Conservation (phyloP, 371 early-diverging fungal species). For the Mortierella sp. region DNA sequence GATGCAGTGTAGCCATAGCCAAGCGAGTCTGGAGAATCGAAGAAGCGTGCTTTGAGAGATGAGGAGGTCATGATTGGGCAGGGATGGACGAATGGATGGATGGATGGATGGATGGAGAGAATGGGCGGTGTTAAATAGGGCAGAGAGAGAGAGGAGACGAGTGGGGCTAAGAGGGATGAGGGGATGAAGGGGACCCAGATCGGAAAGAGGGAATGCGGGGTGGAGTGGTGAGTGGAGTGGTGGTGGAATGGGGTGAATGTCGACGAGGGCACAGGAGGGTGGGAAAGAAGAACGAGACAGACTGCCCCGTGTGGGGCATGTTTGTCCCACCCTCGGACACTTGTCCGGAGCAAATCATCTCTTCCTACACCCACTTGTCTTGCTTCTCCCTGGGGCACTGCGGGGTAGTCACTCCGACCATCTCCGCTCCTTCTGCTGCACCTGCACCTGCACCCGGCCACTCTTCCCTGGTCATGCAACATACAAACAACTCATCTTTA, state of each 20-base stretch:
- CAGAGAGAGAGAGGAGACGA: not conserved
- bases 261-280: not conserved
- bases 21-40: constrained; percentile 20
- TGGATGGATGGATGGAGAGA: not conserved
- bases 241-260: not conserved
- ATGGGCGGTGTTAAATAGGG: not conserved
- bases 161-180: not conserved
- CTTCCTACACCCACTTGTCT: not conserved
- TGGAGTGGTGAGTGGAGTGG: no score
- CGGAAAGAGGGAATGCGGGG: not conserved
- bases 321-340: constrained; percentile 3
- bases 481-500: no score
- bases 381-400: constrained; percentile 6
- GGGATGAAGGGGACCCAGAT: not conserved
- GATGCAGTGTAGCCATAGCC: constrained; percentile 56
- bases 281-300: no score
- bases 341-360: constrained; percentile 8
- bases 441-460: not conserved
- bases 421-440: not conserved
- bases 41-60: constrained; percentile 25
- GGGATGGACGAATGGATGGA: not conserved
- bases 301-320: no score
- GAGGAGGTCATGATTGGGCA: not conserved
- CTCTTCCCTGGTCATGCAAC: not conserved
- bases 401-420: constrained; percentile 8